These are phyloP conservation scores for Yamadazyma takamatsuzukensis DNA, from an alignment of 805 yeast genomes.

Conservation along the genomic window DNA sequence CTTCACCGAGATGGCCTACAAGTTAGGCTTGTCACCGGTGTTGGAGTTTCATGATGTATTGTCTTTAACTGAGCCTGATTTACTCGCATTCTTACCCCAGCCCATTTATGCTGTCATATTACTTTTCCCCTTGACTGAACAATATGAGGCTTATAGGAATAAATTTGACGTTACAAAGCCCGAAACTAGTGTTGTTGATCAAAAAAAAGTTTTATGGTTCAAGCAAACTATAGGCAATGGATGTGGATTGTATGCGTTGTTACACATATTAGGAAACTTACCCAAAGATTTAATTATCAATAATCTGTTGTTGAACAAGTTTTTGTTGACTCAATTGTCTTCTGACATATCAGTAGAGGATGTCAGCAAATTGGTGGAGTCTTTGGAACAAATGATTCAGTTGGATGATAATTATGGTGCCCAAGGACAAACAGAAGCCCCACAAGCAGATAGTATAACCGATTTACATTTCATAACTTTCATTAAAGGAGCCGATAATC, in stretches of 20 bases:
- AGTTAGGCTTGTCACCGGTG: constrained; percentile 61
- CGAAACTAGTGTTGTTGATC: constrained; percentile 21
- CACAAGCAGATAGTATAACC: constrained; percentile 47
- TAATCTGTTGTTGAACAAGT: constrained; percentile 27
- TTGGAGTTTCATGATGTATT: constrained; percentile 75
- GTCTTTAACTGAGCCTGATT: constrained; percentile 80
- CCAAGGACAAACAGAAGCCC: constrained; percentile 68
- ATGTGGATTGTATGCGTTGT: constrained; percentile 86
- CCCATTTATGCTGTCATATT: constrained; percentile 76
- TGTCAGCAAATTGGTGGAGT: constrained; percentile 42
- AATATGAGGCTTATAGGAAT: constrained; percentile 51
- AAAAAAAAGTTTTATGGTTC: constrained; percentile 60
- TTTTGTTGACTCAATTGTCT: constrained; percentile 12
- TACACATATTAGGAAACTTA: constrained; percentile 55
- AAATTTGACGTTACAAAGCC: constrained; percentile 31
- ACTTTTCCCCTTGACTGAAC: constrained; percentile 72
- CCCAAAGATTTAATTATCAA: constrained; percentile 43
- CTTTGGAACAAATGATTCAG: constrained; percentile 38
- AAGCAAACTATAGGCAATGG: constrained; percentile 83
- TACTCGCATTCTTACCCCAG: constrained; percentile 74
- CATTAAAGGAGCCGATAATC: constrained; percentile 51
- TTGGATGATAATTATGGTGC: constrained; percentile 43
- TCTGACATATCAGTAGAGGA: constrained; percentile 22
- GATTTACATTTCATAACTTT: constrained; percentile 79
- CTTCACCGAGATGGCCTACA: constrained; percentile 64